phyloP scores from a whole-genome alignment of 2,329 filamentous ascomycete genomes.

The Stylonectria norvegica region DNA sequence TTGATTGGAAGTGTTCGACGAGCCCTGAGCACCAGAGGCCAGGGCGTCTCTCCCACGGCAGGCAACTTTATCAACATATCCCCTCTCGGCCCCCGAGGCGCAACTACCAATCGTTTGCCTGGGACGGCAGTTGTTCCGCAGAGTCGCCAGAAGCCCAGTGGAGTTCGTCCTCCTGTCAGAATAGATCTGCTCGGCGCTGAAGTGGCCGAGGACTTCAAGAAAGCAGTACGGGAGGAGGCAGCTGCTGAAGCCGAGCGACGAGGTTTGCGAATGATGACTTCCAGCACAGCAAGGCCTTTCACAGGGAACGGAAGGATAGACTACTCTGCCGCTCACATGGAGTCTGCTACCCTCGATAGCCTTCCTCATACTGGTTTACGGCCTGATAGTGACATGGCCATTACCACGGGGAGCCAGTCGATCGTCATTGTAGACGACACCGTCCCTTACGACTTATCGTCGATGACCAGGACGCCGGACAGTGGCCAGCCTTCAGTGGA shows the following conservation, averaged over 20 bases:
- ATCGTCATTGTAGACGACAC: slow-evolving; percentile 83
- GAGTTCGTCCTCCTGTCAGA: slow-evolving; percentile 54
- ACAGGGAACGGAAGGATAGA: slow-evolving; percentile 28
- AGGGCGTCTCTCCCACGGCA: slow-evolving; percentile 42
- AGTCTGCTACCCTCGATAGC: slow-evolving; percentile 37
- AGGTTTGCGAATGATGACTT: slow-evolving; percentile 3
- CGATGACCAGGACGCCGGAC: slow-evolving; percentile 47
- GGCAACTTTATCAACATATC: slow-evolving; percentile 47
- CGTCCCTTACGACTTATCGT: slow-evolving; percentile 44
- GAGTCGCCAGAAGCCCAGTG: slow-evolving; percentile 42
- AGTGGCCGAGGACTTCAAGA: slow-evolving; percentile 74
- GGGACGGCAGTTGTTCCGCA: slow-evolving; percentile 60
- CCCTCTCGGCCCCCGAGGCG: slow-evolving; percentile 48
- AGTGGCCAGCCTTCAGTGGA: slow-evolving; percentile 47
- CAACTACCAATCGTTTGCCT: slow-evolving; percentile 56
- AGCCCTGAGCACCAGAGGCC: slow-evolving; percentile 64
- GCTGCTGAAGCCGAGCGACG: slow-evolving; percentile 34
- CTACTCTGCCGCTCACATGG: slow-evolving; percentile 44
- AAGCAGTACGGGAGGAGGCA: slow-evolving; percentile 65
- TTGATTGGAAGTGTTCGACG: slow-evolving; percentile 83
- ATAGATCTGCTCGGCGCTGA: slow-evolving; percentile 81
- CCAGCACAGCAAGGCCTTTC: too few species aligned
- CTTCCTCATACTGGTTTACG: slow-evolving; percentile 34
- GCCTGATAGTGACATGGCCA: slow-evolving; percentile 51
- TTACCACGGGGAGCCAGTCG: slow-evolving; percentile 81